phyloP scores from a whole-genome alignment of 75 land plant genomes.

The Selaginella moellendorffii region DNA sequence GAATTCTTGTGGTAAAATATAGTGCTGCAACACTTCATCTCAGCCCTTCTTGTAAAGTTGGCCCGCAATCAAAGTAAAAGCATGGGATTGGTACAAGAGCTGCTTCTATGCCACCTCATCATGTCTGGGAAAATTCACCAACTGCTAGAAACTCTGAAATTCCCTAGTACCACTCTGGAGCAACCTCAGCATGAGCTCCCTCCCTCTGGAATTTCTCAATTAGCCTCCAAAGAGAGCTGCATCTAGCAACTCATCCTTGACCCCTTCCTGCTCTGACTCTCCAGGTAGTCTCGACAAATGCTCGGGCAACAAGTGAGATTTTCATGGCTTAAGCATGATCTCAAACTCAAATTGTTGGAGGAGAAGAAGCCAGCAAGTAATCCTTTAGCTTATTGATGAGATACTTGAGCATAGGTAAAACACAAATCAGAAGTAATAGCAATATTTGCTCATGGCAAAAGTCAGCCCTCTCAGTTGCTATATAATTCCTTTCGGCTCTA shows the following conservation, averaged over 20 bases:
- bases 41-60: not conserved
- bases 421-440: too few relatives aligned
- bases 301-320: not conserved
- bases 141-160: not conserved
- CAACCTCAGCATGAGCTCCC: not conserved
- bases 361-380: too few relatives aligned
- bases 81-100: not conserved
- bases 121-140: not conserved
- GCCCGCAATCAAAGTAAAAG: not conserved
- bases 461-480: too few relatives aligned
- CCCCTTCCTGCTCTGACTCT: not conserved
- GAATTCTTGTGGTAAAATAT: not conserved
- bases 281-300: not conserved
- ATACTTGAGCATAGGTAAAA: too few relatives aligned
- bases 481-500: too few relatives aligned
- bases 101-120: not conserved
- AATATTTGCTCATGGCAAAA: too few relatives aligned
- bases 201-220: too few relatives aligned
- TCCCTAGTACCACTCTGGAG: not conserved
- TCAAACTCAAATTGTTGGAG: too few relatives aligned
- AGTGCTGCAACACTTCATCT: not conserved
- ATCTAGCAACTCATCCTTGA: not conserved
- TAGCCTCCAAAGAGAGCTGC: not conserved
- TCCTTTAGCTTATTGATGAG: too few relatives aligned
- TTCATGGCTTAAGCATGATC: not conserved